Base-by-base conservation (phyloP, 768 basidiomycete species). In the Amanita rimosa region DNA sequence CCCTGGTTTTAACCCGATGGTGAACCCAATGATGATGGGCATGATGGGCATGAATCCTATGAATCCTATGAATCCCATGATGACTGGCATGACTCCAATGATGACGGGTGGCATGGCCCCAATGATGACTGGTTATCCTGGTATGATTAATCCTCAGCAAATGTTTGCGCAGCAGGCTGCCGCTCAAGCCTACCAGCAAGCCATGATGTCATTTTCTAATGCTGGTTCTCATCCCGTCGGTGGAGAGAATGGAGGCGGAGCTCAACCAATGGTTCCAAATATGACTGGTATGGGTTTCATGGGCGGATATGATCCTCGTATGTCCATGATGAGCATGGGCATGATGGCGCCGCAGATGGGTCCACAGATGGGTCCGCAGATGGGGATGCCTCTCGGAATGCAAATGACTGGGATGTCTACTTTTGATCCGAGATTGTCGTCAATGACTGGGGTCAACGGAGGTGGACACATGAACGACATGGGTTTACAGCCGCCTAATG, bases 131-230 rank as follows among this genome's bases (percentile, higher is more conserved):
- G 72, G 69, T 46, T 73, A 79, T 67, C 71, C 77, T 5, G 76
- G 78, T 9, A 83, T 84, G 79, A 72, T 68, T 55, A 79, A 80
- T 57, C 84, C 83, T 22, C 86, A 87, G 52, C 86, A 88, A 56
- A 78, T 90, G 79, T 84, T 85, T 58, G 88, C 90, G 13, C 85
- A 87, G 53, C 85, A 87, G 58, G 85, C 85, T 4, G 81, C 83
- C 6, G 81, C 83, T 31, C 84, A 88, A 57, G 89, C 90, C 0
- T 92, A 91, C 64, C 89, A 90, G 60, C 86, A 89, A 60, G 85
- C 87, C 16, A 90, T 90, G 87, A 77, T 86, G 73, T 77, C 82
- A 14, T 84, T 82, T 58, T 87, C 85, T 10, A 67, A 72, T 11
- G 78, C 79, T n/a, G 87, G 85, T 27, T 84, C 82, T 3, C 83